Percentiles rank a stretch among this genome's conserved stretches.
Evolutionary conservation across 495 filamentous ascomycete species (phyloP).

Genomic region (Amphirosellinia nigrospora): DNA sequence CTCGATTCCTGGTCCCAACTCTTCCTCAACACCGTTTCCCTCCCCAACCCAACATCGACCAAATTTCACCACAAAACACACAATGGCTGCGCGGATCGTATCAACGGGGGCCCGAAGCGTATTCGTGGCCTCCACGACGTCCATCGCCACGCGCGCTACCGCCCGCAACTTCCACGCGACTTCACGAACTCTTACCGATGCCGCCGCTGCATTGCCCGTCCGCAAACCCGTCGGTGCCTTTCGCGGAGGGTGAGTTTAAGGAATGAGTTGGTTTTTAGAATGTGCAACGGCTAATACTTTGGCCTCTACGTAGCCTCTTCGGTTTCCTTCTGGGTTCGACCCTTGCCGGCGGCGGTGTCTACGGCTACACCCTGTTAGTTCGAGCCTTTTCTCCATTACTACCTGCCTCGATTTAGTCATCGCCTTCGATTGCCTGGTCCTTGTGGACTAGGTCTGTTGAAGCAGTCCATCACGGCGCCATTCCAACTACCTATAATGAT

Average conservation of each 20-base stretch:
- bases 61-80: slow-evolving; percentile 21
- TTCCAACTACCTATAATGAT: not conserved
- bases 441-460: not conserved
- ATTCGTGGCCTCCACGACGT: slow-evolving; percentile 34
- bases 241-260: slow-evolving; percentile 78
- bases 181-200: slow-evolving; percentile 48
- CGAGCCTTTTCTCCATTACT: not conserved
- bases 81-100: slow-evolving; percentile 56
- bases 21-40: not conserved
- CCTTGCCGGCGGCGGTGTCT: slow-evolving; percentile 78
- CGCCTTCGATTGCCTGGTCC: not conserved
- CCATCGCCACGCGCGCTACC: slow-evolving; percentile 29
- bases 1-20: not conserved
- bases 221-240: slow-evolving; percentile 89
- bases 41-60: slow-evolving; percentile 8
- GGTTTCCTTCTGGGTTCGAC: slow-evolving; percentile 91
- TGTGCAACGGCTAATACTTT: slow-evolving; percentile 21
- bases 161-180: slow-evolving; percentile 54
- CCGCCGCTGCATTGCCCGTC: slow-evolving; percentile 61
- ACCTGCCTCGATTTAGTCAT: not conserved
- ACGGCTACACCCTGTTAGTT: slow-evolving; percentile 78
- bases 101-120: slow-evolving; percentile 44
- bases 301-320: slow-evolving; percentile 66
- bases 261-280: not conserved
- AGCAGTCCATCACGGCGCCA: not conserved